Percentiles rank a stretch among this genome's conserved stretches.
Evolutionary conservation across 2,329 filamentous ascomycete species (phyloP).

Genomic region (Sordariomycetes sp.): DNA sequence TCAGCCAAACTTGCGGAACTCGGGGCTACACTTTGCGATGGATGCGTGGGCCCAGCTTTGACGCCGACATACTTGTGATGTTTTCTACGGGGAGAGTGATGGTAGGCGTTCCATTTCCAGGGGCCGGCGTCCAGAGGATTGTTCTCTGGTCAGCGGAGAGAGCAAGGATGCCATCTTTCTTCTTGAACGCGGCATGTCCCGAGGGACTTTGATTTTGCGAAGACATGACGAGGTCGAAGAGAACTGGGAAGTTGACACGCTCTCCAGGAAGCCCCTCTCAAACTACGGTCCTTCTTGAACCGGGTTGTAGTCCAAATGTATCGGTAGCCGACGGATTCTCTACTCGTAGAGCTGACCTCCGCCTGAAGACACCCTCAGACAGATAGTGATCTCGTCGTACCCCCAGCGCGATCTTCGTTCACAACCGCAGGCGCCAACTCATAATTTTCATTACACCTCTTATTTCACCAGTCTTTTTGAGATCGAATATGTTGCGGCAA

Average conservation of each 20-base stretch:
- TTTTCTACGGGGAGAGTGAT: slow-evolving; percentile 62
- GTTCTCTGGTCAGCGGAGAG: slow-evolving; percentile 62
- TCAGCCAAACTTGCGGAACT: neutral
- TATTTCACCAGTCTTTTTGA: neutral
- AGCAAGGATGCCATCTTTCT: slow-evolving; percentile 80
- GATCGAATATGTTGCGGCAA: neutral
- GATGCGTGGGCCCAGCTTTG: neutral
- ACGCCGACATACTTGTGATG: slow-evolving; percentile 61
- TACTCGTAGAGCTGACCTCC: neutral
- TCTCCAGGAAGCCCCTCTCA: neutral
- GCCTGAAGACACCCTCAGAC: neutral
- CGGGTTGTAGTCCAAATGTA: neutral
- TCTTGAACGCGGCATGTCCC: slow-evolving; percentile 76
- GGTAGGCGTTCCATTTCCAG: slow-evolving; percentile 48
- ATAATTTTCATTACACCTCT: neutral
- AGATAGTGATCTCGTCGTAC: neutral
- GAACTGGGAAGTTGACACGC: neutral
- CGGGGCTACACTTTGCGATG: neutral
- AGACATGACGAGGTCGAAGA: slow-evolving; percentile 32
- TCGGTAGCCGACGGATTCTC: neutral
- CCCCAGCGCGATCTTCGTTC: neutral
- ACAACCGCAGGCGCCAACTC: neutral
- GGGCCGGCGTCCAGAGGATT: slow-evolving; percentile 72
- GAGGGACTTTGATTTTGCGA: slow-evolving; percentile 28
- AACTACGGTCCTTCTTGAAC: neutral